A percentile compares a stretch with the other conserved stretches of the same genome.
These are phyloP conservation scores for Aureobasidium sp. DNA, from an alignment of 2,329 filamentous ascomycete species.

Conservation along the genomic window DNA sequence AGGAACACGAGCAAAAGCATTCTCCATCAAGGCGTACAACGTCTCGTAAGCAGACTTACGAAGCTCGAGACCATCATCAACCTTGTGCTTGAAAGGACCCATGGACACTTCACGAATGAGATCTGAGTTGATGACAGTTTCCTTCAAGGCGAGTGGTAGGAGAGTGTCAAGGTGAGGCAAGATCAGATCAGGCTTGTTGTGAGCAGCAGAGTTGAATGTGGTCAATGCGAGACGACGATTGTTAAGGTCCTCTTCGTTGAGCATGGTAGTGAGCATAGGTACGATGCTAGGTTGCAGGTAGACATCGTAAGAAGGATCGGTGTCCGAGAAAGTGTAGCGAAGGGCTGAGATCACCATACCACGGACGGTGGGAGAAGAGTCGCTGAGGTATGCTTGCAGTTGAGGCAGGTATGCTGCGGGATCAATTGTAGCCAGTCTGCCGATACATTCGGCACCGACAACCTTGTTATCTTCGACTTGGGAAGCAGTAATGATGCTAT, in stretches of 20 bases:
- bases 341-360: slow-evolving; percentile 95
- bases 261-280: slow-evolving; percentile 87
- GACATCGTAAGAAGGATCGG: slow-evolving; percentile 84
- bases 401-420: slow-evolving; percentile 87
- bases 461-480: slow-evolving; percentile 93
- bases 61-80: slow-evolving; percentile 95
- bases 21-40: slow-evolving; percentile 93
- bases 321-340: slow-evolving; percentile 93
- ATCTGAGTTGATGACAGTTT: slow-evolving; percentile 89
- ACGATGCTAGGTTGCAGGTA: slow-evolving; percentile 82
- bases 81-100: slow-evolving; percentile 97
- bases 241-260: slow-evolving; percentile 85
- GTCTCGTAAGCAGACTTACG: slow-evolving; percentile 99
- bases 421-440: slow-evolving; percentile 88
- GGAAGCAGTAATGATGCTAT: slow-evolving; percentile 82
- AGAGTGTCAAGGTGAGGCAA: slow-evolving; percentile 83
- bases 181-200: slow-evolving; percentile 94
- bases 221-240: slow-evolving; percentile 94
- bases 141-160: slow-evolving; percentile 84
- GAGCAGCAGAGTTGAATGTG: slow-evolving; percentile 92
- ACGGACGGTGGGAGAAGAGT: slow-evolving; percentile 70
- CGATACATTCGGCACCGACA: slow-evolving; percentile 94
- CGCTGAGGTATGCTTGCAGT: slow-evolving; percentile 72
- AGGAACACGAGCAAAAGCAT: slow-evolving; percentile 82
- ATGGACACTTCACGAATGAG: slow-evolving; percentile 94